Conservation (phyloP, 208 protist genomes). For the Polymyxa betae region DNA sequence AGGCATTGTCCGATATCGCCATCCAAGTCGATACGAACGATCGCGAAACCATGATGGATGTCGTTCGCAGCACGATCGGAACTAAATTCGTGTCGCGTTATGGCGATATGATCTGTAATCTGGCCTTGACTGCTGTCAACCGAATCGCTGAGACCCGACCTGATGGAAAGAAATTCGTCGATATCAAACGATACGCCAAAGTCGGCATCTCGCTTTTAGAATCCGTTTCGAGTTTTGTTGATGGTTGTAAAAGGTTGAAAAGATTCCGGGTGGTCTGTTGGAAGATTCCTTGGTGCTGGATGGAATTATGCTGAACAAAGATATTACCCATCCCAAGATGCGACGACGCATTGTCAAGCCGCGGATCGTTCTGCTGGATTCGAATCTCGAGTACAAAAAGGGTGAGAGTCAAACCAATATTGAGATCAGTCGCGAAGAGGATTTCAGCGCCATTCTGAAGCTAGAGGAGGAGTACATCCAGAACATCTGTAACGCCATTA, state of each 20-base stretch:
- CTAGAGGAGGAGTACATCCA: slow-evolving; percentile 98
- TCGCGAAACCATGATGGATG: slow-evolving; percentile 70
- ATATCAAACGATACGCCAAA: slow-evolving; percentile 82
- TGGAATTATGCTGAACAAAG: slow-evolving; percentile 99
- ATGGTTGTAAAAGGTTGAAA: slow-evolving; percentile 82
- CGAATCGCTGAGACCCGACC: slow-evolving; percentile 84
- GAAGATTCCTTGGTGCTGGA: slow-evolving; percentile 94
- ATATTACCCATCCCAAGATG: slow-evolving; percentile 98
- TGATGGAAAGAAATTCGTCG: slow-evolving; percentile 58
- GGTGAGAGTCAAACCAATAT: slow-evolving; percentile 96
- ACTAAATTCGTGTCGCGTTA: slow-evolving; percentile 97
- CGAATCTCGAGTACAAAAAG: slow-evolving; percentile 99
- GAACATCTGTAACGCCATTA: slow-evolving; percentile 93
- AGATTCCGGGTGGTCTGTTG: slow-evolving; percentile 98
- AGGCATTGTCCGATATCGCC: slow-evolving; percentile 85
- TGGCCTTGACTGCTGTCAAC: slow-evolving; percentile 96
- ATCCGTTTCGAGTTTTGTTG: slow-evolving; percentile 70
- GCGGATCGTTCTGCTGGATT: slow-evolving; percentile 97
- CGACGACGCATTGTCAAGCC: slow-evolving; percentile 94
- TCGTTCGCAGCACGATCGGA: slow-evolving; percentile 65
- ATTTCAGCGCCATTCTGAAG: slow-evolving; percentile 94
- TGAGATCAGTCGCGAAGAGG: slow-evolving; percentile 93
- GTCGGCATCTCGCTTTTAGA: neutral
- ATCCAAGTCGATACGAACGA: slow-evolving; percentile 88
- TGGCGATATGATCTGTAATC: slow-evolving; percentile 91